Percentiles rank a stretch among this genome's conserved stretches.
Conservation (phyloP, 805 yeast genomes). For the Phaffomyces opuntiae region DNA sequence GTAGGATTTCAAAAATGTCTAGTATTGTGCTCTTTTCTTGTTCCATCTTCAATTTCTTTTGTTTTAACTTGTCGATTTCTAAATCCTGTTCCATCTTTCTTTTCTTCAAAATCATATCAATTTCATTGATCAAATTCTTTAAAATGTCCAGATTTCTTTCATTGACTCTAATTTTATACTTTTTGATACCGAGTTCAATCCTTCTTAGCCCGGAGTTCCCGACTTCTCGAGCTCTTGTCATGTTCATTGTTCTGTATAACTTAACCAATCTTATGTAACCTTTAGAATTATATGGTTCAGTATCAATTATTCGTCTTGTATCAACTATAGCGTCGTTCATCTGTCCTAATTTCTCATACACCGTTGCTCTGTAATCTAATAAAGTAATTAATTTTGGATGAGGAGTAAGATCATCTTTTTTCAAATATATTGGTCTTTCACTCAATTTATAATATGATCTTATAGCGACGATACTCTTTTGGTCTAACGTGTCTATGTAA, state of each 20-base stretch:
- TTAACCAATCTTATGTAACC: conserved; percentile 19
- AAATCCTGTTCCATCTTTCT: background rate
- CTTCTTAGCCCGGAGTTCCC: conserved; percentile 5
- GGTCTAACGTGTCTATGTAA: conserved; percentile 15
- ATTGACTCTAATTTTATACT: conserved; percentile 7
- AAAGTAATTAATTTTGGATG: conserved; percentile 20
- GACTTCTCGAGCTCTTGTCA: conserved; percentile 5
- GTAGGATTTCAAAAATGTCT: conserved; percentile 5
- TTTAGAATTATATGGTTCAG: conserved; percentile 21
- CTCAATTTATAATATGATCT: conserved; percentile 11
- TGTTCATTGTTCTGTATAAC: conserved; percentile 7
- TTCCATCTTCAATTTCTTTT: conserved; percentile 2
- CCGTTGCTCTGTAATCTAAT: conserved; percentile 20
- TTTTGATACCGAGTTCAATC: conserved; percentile 3
- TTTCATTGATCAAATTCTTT: conserved; percentile 2
- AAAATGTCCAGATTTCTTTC: conserved; percentile 8
- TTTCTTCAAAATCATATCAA: background rate
- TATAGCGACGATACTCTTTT: conserved; percentile 4
- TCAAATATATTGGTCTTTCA: conserved; percentile 12
- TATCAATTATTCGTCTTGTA: conserved; percentile 10
- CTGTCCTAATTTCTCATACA: conserved; percentile 12
- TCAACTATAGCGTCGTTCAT: conserved; percentile 14
- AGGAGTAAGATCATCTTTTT: conserved; percentile 1
- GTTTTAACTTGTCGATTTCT: background rate
- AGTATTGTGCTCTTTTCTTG: background rate